Evolutionary conservation across 2,329 filamentous ascomycete species (phyloP), one percentile per base, ranked within the genome.

Genomic region (Aureobasidium sp.): DNA sequence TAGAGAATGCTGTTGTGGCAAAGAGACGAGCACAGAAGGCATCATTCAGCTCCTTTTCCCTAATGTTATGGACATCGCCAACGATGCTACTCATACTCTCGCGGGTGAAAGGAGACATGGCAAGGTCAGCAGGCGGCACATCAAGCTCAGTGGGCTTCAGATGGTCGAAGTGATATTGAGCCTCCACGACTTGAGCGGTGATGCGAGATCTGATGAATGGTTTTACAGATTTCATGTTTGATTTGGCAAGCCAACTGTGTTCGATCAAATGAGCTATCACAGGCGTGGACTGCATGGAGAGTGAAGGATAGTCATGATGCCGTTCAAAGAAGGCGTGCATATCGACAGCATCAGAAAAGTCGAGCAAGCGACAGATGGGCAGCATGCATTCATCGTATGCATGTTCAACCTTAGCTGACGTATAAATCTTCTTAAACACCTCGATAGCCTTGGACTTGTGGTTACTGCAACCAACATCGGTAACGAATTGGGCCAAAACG

Each of bases 1-100:
- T 78, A 1, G 87, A 84, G 25, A 94, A 81, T 72, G 89, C 88
- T 62, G 80, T 87, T 1, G 86, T 88, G 11, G 91, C 91, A 71
- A 96, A 92, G 77, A 91, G 85, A 65, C 87, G 84, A n/a, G 91
- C 88, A 20, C 89, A 87, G 34, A 95, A 81, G 0, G 78, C 75
- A 71, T 94, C 90, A 68, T 84, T 87, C 51, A 80, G 72, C 42
- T 75, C 71, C 41, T 79, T 77, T n/a, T 75, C 74, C 36, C 74
- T 75, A 59, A 76, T 75, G 31, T 78, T 70, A 61, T 76, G 73
- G 5, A 71, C 75, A 39, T 76, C 74, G 17, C 77, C 77, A 9
- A 72, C 63, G 20, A 77, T 65, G 17, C 69, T 68, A 20, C 67
- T 72, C 70, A 75, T 68, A 5, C 72, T 69, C 11, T 72, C 67